A percentile compares a stretch with the other conserved stretches of the same genome.
Conservation (phyloP, 768 basidiomycete genomes). For the Kwoniella botswanensis region DNA sequence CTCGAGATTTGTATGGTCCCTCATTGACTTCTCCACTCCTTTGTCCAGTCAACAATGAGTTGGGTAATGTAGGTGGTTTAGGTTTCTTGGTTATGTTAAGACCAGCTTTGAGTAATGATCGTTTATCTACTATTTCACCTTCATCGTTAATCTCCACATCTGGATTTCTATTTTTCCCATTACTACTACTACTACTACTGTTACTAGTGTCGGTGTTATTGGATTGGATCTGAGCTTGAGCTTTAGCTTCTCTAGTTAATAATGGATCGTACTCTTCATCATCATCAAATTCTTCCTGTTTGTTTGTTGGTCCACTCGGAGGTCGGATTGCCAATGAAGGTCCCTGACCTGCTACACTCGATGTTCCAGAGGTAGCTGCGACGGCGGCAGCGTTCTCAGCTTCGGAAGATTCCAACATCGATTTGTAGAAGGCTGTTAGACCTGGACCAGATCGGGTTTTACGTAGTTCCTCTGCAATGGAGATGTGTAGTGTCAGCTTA, state of each 20-base stretch:
- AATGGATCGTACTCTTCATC: constrained; percentile 57
- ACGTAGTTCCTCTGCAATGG: constrained; percentile 50
- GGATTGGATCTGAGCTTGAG: background rate
- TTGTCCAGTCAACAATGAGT: constrained; percentile 56
- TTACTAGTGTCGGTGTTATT: background rate
- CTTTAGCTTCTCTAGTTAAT: constrained; percentile 48
- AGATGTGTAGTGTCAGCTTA: background rate
- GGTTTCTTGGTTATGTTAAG: constrained; percentile 77
- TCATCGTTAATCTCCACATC: constrained; percentile 94
- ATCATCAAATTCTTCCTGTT: constrained; percentile 17
- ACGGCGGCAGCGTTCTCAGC: constrained; percentile 78
- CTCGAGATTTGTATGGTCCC: constrained; percentile 61
- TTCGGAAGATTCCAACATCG: constrained; percentile 57
- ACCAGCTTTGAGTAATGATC: constrained; percentile 87
- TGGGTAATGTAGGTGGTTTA: constrained; percentile 60
- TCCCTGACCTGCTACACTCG: constrained; percentile 28
- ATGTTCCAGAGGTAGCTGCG: constrained; percentile 62
- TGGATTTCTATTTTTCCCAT: constrained; percentile 63
- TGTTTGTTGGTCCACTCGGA: constrained; percentile 26
- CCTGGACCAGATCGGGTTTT: constrained; percentile 57
- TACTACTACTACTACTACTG: background rate
- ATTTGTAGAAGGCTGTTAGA: constrained; percentile 57
- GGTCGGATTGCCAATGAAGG: constrained; percentile 53
- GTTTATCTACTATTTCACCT: constrained; percentile 94
- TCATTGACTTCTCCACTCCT: constrained; percentile 23